Conservation (phyloP, 768 basidiomycete genomes). For the Peribolospora baueri region DNA sequence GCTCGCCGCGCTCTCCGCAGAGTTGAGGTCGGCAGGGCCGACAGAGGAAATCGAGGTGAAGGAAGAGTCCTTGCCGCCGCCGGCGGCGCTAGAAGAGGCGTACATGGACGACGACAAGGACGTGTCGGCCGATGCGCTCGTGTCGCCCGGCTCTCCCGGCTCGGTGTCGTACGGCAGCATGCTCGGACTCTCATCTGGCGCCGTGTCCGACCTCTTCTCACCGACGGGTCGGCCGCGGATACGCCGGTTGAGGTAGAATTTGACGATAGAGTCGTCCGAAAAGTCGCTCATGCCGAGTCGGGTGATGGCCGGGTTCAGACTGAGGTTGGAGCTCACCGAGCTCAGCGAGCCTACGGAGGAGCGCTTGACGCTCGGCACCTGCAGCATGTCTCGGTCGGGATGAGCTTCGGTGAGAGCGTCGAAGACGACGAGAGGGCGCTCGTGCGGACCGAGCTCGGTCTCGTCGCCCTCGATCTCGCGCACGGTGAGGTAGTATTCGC, state of each 20-base stretch:
- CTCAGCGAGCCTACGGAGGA: constrained; percentile 83
- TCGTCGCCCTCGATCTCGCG: constrained; percentile 77
- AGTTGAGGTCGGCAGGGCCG: constrained; percentile 26
- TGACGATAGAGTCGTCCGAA: constrained; percentile 86
- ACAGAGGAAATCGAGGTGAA: constrained; percentile 1
- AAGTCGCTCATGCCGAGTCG: constrained; percentile 93
- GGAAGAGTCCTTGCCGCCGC: neutral
- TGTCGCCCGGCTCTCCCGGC: no score
- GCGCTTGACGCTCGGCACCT: constrained; percentile 60
- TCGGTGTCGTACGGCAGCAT: no score
- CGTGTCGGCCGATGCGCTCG: no score
- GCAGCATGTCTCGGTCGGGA: constrained; percentile 26
- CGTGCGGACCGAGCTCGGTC: constrained; percentile 33
- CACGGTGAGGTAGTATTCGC: constrained; percentile 64
- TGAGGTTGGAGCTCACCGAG: constrained; percentile 73
- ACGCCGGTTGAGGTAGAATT: constrained; percentile 71
- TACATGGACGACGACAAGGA: no score
- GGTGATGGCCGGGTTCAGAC: constrained; percentile 83
- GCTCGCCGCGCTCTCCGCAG: constrained; percentile 12
- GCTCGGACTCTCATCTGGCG: neutral
- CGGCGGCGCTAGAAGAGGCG: no score
- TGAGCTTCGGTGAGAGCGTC: constrained; percentile 43
- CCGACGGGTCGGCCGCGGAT: neutral
- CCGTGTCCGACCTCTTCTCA: constrained; percentile 4
- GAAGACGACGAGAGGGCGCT: constrained; percentile 72